phyloP scores from a whole-genome alignment of 345 rosid genomes.

The Raphanus sativus region DNA sequence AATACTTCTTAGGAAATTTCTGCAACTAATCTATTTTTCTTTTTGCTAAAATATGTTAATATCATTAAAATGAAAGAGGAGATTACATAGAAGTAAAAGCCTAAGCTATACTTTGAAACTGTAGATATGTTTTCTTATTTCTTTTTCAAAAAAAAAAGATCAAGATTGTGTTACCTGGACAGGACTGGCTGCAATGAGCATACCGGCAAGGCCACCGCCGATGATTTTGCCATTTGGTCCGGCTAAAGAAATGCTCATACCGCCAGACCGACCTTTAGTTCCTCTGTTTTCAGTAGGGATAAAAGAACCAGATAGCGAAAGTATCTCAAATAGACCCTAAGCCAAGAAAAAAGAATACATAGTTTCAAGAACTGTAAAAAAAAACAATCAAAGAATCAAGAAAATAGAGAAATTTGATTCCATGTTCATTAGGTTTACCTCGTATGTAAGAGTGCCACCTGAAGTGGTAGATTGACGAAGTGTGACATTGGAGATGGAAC shows the following conservation, averaged over 20 bases:
- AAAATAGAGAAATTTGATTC: background rate
- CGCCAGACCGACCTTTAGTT: conserved; percentile 82
- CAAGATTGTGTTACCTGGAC: conserved; percentile 61
- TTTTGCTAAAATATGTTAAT: too few species aligned
- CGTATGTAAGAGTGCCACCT: conserved; percentile 92
- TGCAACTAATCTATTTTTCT: too few species aligned
- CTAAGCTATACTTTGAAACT: background rate
- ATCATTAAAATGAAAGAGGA: too few species aligned
- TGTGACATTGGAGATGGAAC: conserved; percentile 85
- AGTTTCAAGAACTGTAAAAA: background rate
- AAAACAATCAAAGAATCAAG: background rate
- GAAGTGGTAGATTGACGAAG: conserved; percentile 83
- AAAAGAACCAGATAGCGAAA: conserved; percentile 81
- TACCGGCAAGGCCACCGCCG: conserved; percentile 92
- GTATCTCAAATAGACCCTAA: conserved; percentile 97
- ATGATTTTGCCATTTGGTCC: conserved; percentile 89
- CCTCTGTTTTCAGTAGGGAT: conserved; percentile 74
- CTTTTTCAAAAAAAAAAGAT: background rate
- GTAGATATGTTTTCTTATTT: background rate
- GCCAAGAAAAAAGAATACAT: background rate
- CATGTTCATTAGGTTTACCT: conserved; percentile 49
- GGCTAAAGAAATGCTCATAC: conserved; percentile 93
- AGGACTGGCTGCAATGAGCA: conserved; percentile 90
- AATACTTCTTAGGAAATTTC: background rate
- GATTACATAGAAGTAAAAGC: too few species aligned